phyloP scores from a whole-genome alignment of 345 rosid species.

The Eucalyptus cladocalyx region DNA sequence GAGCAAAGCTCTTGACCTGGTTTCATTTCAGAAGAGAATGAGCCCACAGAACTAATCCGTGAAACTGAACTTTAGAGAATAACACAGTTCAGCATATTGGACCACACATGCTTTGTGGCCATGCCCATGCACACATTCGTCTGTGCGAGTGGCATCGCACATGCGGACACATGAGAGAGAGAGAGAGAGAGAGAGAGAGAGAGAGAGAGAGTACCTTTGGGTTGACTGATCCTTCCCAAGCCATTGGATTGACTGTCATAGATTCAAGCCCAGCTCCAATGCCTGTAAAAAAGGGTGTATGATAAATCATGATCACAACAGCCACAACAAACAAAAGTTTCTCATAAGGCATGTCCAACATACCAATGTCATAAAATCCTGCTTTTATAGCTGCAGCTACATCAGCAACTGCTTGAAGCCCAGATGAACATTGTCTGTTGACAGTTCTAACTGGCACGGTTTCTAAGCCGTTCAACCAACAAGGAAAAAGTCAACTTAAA shows the following conservation, averaged over 20 bases:
- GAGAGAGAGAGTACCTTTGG: conserved; percentile 41
- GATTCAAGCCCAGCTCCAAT: conserved; percentile 98
- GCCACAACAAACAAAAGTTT: not conserved
- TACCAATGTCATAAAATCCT: conserved; percentile 94
- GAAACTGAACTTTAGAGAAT: not conserved
- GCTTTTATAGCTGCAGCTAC: conserved; percentile 95
- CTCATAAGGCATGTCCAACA: not conserved
- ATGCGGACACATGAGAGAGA: no score
- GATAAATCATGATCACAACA: not conserved
- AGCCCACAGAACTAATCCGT: not conserved
- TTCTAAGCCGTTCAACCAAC: conserved; percentile 20
- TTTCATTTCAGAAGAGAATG: not conserved
- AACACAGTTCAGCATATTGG: not conserved
- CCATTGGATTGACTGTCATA: conserved; percentile 76
- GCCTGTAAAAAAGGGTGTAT: conserved; percentile 21
- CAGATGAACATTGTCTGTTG: conserved; percentile 93
- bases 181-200: not conserved
- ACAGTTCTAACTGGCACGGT: conserved; percentile 86
- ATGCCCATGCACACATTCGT: not conserved
- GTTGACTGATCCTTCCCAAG: conserved; percentile 80
- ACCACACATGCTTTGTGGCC: not conserved
- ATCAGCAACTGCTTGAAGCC: conserved; percentile 99
- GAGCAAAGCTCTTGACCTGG: conserved; percentile 58
- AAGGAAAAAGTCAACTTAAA: not conserved
- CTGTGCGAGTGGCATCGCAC: not conserved